Evolutionary conservation across 2,329 filamentous ascomycete species (phyloP).

Genomic region (Trichothecium roseum): DNA sequence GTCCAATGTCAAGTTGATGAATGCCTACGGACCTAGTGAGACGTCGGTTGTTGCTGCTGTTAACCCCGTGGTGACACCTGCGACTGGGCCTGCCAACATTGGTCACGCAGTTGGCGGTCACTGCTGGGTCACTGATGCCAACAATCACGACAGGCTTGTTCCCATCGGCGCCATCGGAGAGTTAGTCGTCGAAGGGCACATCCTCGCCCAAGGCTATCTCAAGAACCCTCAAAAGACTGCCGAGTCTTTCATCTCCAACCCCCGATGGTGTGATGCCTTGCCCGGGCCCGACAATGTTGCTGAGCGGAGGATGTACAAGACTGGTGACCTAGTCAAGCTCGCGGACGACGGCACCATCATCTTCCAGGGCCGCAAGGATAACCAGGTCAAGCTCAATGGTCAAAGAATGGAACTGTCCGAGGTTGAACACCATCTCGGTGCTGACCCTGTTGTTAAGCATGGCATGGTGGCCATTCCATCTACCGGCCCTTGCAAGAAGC

Average conservation of each 20-base stretch:
- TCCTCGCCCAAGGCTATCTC: slow-evolving; percentile 15
- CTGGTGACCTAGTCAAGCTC: slow-evolving; percentile 33
- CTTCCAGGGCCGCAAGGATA: slow-evolving; percentile 37
- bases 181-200: slow-evolving; percentile 15
- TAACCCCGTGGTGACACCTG: not conserved
- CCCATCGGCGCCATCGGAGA: slow-evolving; percentile 14
- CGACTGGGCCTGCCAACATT: slow-evolving; percentile 1
- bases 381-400: slow-evolving; percentile 42
- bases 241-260: slow-evolving; percentile 24
- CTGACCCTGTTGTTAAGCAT: slow-evolving; percentile 4
- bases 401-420: slow-evolving; percentile 32
- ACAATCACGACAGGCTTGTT: slow-evolving; percentile 5
- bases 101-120: slow-evolving; percentile 1
- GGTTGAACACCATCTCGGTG: not conserved
- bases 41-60: slow-evolving; percentile 5
- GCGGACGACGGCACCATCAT: slow-evolving; percentile 20
- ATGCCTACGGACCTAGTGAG: slow-evolving; percentile 14
- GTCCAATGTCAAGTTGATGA: slow-evolving; percentile 5
- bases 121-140: not conserved
- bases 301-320: slow-evolving; percentile 24
- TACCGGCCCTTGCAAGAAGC: slow-evolving; percentile 1
- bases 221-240: slow-evolving; percentile 11
- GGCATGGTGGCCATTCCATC: slow-evolving; percentile 4
- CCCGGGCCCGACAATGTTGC: not conserved
- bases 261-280: slow-evolving; percentile 7